Percentiles rank a stretch among this genome's conserved stretches.
phyloP scores from a whole-genome alignment of 2,329 filamentous ascomycete genomes.

The Cladosporium colombiae region DNA sequence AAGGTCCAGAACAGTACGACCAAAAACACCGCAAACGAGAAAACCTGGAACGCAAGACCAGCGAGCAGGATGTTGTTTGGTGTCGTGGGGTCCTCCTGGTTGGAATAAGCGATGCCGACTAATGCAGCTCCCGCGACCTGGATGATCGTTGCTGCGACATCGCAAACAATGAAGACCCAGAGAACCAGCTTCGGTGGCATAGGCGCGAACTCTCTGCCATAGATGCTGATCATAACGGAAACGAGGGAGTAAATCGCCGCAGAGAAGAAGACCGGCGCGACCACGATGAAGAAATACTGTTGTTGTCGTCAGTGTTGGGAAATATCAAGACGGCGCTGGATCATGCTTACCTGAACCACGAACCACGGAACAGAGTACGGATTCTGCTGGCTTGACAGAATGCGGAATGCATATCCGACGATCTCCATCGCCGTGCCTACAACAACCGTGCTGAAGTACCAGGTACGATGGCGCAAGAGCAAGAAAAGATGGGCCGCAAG shows the following conservation, averaged over 20 bases:
- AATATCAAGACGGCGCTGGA: background rate
- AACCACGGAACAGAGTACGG: constrained; percentile 59
- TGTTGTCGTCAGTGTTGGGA: background rate
- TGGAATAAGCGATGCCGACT: constrained; percentile 53
- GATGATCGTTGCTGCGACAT: constrained; percentile 55
- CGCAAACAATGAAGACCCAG: constrained; percentile 57
- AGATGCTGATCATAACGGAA: constrained; percentile 50
- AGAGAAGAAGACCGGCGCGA: constrained; percentile 59
- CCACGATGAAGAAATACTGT: constrained; percentile 61
- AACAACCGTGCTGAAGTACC: constrained; percentile 51
- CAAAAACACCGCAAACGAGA: constrained; percentile 54
- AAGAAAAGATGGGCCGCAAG: constrained; percentile 42
- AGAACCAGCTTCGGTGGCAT: constrained; percentile 52
- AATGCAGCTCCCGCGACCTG: constrained; percentile 58
- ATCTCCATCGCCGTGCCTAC: constrained; percentile 52
- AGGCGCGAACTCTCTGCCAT: constrained; percentile 47
- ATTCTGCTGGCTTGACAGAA: constrained; percentile 51
- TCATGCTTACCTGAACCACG: constrained; percentile 43
- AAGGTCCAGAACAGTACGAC: constrained; percentile 47
- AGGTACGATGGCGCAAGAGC: constrained; percentile 41
- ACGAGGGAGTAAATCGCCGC: constrained; percentile 59
- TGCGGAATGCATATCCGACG: constrained; percentile 52
- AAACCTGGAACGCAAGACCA: constrained; percentile 57
- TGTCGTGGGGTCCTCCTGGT: constrained; percentile 52
- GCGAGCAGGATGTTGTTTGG: constrained; percentile 59